A percentile compares a stretch with the other conserved stretches of the same genome.
These are phyloP conservation scores for Zygosaccharomyces pseudorouxii DNA, from an alignment of 805 yeast species.

Conservation along the genomic window DNA sequence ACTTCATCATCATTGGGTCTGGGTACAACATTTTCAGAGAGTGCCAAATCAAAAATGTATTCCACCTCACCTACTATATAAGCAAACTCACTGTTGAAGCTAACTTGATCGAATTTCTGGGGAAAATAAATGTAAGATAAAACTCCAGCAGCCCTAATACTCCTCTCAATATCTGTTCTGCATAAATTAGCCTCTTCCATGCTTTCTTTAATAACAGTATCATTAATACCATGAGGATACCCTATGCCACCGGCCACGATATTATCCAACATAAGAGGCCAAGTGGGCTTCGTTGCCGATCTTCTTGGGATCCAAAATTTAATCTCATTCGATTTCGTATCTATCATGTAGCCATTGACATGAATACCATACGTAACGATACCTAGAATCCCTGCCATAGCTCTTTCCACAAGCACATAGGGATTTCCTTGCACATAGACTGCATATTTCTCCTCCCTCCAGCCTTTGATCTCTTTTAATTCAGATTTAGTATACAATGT, in stretches of 20 bases:
- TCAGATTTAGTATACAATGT: conserved; percentile 36
- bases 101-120: conserved; percentile 18
- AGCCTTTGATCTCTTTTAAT: conserved; percentile 50
- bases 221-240: conserved; percentile 65
- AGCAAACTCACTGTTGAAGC: conserved; percentile 42
- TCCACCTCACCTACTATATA: conserved; percentile 88
- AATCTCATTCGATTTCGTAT: conserved; percentile 40
- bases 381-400: conserved; percentile 77
- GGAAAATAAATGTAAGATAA: conserved; percentile 57
- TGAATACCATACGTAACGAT: conserved; percentile 89
- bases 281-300: conserved; percentile 73
- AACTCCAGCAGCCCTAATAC: conserved; percentile 54
- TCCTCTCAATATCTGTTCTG: conserved; percentile 43
- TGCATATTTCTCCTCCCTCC: conserved; percentile 84
- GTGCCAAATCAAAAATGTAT: conserved; percentile 66
- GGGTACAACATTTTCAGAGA: conserved; percentile 47
- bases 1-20: conserved; percentile 71
- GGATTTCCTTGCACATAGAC: conserved; percentile 53
- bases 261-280: conserved; percentile 87
- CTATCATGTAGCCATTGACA: conserved; percentile 68
- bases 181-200: conserved; percentile 85
- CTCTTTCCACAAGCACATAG: conserved; percentile 72
- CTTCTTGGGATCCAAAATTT: conserved; percentile 84
- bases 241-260: conserved; percentile 96
- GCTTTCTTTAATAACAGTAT: conserved; percentile 81